Evolutionary conservation across 2,329 filamentous ascomycete species (phyloP).

Genomic region (Pseudovirgaria hyperparasitica): DNA sequence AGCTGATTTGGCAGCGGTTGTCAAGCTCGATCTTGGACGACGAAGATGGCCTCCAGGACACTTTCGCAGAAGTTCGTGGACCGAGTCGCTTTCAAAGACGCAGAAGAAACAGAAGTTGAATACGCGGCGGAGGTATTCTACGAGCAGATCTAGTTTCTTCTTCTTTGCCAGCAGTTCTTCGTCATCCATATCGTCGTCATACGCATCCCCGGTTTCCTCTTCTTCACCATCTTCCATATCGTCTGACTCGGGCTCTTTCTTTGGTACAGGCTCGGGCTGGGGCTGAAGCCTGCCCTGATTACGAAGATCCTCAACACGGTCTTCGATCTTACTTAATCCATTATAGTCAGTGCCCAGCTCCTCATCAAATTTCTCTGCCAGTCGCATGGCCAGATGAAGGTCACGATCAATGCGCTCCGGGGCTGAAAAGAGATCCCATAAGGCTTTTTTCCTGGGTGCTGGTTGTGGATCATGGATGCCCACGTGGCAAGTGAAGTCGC

Average conservation of each 20-base stretch:
- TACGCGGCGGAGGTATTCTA: slow-evolving; percentile 91
- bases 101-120: slow-evolving; percentile 99
- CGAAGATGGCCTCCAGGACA: slow-evolving; percentile 96
- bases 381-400: slow-evolving; percentile 64
- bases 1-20: slow-evolving; percentile 68
- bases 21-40: slow-evolving; percentile 75
- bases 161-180: slow-evolving; percentile 85
- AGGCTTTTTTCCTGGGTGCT: slow-evolving; percentile 80
- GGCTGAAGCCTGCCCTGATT: slow-evolving; percentile 67
- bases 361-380: slow-evolving; percentile 73
- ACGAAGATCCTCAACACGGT: slow-evolving; percentile 70
- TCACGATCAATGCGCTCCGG: slow-evolving; percentile 91
- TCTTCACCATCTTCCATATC: slow-evolving; percentile 64
- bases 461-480: slow-evolving; percentile 85
- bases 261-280: slow-evolving; percentile 35
- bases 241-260: slow-evolving; percentile 50
- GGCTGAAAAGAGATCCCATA: slow-evolving; percentile 93
- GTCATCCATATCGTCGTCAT: slow-evolving; percentile 73
- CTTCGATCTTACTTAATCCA: slow-evolving; percentile 68
- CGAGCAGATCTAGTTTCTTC: slow-evolving; percentile 90
- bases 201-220: slow-evolving; percentile 48
- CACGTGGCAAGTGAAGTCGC: slow-evolving; percentile 95
- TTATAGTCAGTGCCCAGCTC: slow-evolving; percentile 70
- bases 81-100: slow-evolving; percentile 94
- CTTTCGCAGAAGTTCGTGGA: slow-evolving; percentile 90